These are phyloP conservation scores for Gracilariopsis chorda DNA, from an alignment of 23 red algal genomes.

Conservation along the genomic window DNA sequence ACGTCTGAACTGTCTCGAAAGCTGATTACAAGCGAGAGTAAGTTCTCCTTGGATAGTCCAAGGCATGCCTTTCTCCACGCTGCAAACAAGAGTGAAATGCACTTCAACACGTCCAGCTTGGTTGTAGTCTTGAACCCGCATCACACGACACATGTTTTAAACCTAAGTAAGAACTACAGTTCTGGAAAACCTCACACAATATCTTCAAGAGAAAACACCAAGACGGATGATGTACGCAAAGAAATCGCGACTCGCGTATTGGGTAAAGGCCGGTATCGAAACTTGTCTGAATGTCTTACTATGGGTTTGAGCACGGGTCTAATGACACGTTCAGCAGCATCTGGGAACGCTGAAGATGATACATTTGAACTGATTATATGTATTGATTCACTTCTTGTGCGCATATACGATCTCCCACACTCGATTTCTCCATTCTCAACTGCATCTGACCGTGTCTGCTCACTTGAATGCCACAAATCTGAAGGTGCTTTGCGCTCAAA, in stretches of 20 bases:
- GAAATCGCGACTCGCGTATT: neutral
- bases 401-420: conserved; percentile 44
- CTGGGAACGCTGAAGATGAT: conserved; percentile 20
- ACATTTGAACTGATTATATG: neutral
- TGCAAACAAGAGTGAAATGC: conserved; percentile 32
- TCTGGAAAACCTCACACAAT: conserved; percentile 28
- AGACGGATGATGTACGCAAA: neutral
- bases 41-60: neutral
- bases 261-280: conserved; percentile 6
- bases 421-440: conserved; percentile 17
- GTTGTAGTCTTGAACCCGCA: conserved; percentile 49
- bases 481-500: conserved; percentile 13
- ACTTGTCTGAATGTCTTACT: conserved; percentile 19
- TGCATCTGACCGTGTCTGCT: neutral
- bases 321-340: neutral
- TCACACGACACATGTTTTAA: conserved; percentile 33
- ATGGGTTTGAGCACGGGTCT: conserved; percentile 33
- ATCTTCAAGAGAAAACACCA: neutral
- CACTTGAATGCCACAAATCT: neutral
- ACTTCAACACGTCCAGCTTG: conserved; percentile 3
- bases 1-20: conserved; percentile 27
- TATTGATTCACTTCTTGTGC: conserved; percentile 35
- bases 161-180: conserved; percentile 26
- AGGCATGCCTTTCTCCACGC: conserved; percentile 41
- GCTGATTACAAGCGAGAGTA: neutral